Evolutionary conservation across 345 rosid genomes (phyloP).

Genomic region (Lumnitzera littorea): DNA sequence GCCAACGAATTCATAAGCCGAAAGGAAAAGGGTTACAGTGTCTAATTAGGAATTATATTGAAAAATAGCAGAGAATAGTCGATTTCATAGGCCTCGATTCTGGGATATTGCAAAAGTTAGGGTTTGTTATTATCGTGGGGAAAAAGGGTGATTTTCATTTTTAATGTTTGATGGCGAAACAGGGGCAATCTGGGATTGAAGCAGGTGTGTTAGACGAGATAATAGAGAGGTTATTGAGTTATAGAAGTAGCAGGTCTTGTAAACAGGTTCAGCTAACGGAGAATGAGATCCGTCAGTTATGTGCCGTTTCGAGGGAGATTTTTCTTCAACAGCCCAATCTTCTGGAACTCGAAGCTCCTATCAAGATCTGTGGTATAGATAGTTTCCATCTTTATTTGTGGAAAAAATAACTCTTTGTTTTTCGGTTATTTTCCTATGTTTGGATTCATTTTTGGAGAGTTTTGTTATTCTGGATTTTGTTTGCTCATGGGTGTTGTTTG

Average conservation of each 20-base stretch:
- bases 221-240: constrained; percentile 56
- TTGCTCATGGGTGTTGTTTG: no score
- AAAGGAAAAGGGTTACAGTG: background rate
- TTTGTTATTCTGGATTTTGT: no score
- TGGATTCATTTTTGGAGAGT: no score
- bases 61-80: no score
- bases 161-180: constrained; percentile 36
- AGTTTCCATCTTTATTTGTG: background rate
- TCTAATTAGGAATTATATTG: background rate
- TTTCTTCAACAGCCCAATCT: constrained; percentile 86
- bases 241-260: constrained; percentile 51
- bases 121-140: background rate
- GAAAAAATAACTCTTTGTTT: background rate
- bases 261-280: constrained; percentile 80
- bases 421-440: background rate
- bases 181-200: constrained; percentile 53
- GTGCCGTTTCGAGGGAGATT: constrained; percentile 53
- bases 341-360: constrained; percentile 86
- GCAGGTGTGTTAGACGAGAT: constrained; percentile 63
- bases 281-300: constrained; percentile 82
- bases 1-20: background rate
- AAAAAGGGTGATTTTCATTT: background rate
- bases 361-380: constrained; percentile 83
- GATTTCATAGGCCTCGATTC: background rate
- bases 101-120: background rate